Base-by-base conservation (phyloP, 345 rosid genomes). In the Bruguiera parviflora region DNA sequence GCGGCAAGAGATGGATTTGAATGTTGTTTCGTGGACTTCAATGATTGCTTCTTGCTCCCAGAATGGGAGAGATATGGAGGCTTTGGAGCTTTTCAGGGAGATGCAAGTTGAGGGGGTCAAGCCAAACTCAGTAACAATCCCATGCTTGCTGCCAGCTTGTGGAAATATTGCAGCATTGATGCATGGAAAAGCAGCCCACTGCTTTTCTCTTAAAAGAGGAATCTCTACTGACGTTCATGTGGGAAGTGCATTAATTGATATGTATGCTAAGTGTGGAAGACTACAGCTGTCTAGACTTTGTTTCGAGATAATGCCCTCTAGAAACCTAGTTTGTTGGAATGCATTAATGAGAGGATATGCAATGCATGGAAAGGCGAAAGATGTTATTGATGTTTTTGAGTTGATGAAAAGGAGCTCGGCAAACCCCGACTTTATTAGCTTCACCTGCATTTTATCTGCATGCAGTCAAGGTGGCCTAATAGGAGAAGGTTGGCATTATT, bases 241-340 rank as follows among this genome's bases (percentile, higher is more conserved):
- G 79, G 76, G 79, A 49, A 85, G 91, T 67, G 91, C 97, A 25
- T 76, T 92, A 74, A 74, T 86, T 75, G 93, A 89, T 70, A 89
- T 86, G 93, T 86, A 92, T 65, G 90, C 90, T 29, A 89, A 92
- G 68, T 89, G 96, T 68, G 96, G 96, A 65, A 73, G 85, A 67
- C 79, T 86, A 52, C 78, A 79, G 56, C 35, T 74, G 62, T 86
- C 94, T 67, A 84, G 69, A 58, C 75, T 58, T 46, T 83, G 85
- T 68, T 88, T 92, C 53, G 81, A 84, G 72, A 73, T 46, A 81
- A 88, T 88, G 86, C 77, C 80, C 31, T 71, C 58, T 39, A 89
- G 75, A 77, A 87, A 92, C 79, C 75, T 82, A 67, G 91, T 82
- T 18, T 84, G 86, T 68, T 92, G 97, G 97, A 92, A 92, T 79